Conservation (phyloP, 306 rosid genomes). For the Castanospermum australe region DNA sequence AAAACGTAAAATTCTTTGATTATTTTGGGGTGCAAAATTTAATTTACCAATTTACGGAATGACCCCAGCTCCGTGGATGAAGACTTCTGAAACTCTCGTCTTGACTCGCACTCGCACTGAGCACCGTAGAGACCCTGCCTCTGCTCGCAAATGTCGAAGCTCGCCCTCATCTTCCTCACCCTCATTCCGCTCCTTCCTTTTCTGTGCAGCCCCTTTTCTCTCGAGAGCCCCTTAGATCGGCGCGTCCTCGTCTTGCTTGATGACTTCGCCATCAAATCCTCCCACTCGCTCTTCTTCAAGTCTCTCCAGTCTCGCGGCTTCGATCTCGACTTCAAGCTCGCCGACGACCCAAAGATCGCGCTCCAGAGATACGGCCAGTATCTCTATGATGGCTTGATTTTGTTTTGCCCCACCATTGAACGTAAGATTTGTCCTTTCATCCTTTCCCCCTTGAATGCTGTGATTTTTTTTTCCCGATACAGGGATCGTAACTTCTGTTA, state of each 20-base stretch:
- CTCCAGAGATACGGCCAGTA: slow-evolving; percentile 90
- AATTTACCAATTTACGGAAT: neutral
- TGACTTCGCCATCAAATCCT: slow-evolving; percentile 80
- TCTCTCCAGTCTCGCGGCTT: slow-evolving; percentile 87
- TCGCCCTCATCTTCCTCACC: slow-evolving; percentile 39
- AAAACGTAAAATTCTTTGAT: neutral
- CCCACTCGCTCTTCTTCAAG: slow-evolving; percentile 83
- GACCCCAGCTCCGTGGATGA: neutral
- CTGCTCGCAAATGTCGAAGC: slow-evolving; percentile 68
- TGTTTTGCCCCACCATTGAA: slow-evolving; percentile 80
- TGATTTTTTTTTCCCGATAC: neutral
- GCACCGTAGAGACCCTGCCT: too few species aligned
- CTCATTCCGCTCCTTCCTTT: slow-evolving; percentile 61
- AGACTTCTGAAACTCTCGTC: neutral
- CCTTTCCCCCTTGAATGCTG: neutral
- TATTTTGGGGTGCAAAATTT: too few species aligned
- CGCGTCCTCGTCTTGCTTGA: slow-evolving; percentile 85
- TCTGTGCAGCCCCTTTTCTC: slow-evolving; percentile 66
- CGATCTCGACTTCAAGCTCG: slow-evolving; percentile 91
- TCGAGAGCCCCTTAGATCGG: slow-evolving; percentile 69
- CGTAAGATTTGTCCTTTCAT: slow-evolving; percentile 46
- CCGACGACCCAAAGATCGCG: slow-evolving; percentile 78
- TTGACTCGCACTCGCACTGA: neutral
- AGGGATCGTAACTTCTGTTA: slow-evolving; percentile 26
- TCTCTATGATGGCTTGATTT: slow-evolving; percentile 72